Conservation (phyloP, 1,139 yeast genomes). For the Kazachstania sp. region DNA sequence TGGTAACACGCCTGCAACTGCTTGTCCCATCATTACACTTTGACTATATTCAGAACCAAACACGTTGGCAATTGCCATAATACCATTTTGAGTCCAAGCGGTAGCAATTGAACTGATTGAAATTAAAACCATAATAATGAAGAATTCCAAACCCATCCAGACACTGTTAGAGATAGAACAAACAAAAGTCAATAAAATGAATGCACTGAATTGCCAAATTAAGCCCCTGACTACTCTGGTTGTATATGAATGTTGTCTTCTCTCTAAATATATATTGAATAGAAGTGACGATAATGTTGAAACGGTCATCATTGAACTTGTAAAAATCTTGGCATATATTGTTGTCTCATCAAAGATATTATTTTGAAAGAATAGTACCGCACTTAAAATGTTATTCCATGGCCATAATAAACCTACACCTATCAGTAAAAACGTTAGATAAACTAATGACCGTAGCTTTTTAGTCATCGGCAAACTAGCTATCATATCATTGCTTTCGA, state of each 20-base stretch:
- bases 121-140: constrained; percentile 52
- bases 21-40: constrained; percentile 91
- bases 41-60: constrained; percentile 70
- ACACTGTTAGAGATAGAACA: constrained; percentile 27
- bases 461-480: constrained; percentile 3
- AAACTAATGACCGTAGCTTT: constrained; percentile 35
- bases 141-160: constrained; percentile 40
- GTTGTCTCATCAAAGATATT: constrained; percentile 51
- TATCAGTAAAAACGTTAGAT: constrained; percentile 54
- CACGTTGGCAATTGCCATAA: constrained; percentile 78
- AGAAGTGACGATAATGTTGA: constrained; percentile 65
- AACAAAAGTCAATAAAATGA: constrained; percentile 36
- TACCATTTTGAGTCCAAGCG: constrained; percentile 77
- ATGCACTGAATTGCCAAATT: constrained; percentile 46
- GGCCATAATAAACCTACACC: constrained; percentile 90
- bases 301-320: constrained; percentile 84
- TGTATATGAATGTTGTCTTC: constrained; percentile 59
- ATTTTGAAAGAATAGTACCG: constrained; percentile 66
- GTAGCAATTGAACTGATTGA: constrained; percentile 56
- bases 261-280: constrained; percentile 58
- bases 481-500: neutral
- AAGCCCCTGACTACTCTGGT: constrained; percentile 55
- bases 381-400: constrained; percentile 87
- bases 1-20: constrained; percentile 86
- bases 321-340: constrained; percentile 49